Conservation (phyloP, 352 stramenopile species). For the Globisporangium solare region DNA sequence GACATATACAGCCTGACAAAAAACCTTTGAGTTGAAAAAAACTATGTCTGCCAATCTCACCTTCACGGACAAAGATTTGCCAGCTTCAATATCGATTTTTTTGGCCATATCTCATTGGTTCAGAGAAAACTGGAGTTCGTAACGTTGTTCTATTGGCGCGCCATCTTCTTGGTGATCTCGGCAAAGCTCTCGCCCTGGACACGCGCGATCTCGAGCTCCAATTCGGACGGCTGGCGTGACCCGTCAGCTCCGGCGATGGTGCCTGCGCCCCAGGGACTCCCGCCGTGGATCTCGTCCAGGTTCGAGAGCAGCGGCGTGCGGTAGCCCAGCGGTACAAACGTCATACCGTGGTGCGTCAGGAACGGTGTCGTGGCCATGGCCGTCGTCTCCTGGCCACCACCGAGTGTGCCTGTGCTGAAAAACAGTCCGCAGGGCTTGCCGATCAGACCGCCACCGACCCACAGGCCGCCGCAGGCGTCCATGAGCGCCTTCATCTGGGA, state of each 20-base stretch:
- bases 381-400: slow-evolving; percentile 83
- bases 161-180: slow-evolving; percentile 66
- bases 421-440: slow-evolving; percentile 83
- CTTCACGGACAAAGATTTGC: too few species aligned
- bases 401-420: slow-evolving; percentile 57
- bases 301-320: slow-evolving; percentile 33
- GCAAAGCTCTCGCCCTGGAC: slow-evolving; percentile 80
- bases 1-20: too few species aligned
- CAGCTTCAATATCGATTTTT: too few species aligned
- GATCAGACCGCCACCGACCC: slow-evolving; percentile 58
- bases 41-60: too few species aligned
- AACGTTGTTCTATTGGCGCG: background rate
- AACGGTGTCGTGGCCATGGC: slow-evolving; percentile 73
- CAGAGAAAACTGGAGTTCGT: too few species aligned
- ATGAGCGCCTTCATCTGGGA: slow-evolving; percentile 85
- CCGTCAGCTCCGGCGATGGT: slow-evolving; percentile 75
- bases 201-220: slow-evolving; percentile 67
- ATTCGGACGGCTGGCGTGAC: slow-evolving; percentile 60
- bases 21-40: too few species aligned
- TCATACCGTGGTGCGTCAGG: slow-evolving; percentile 83
- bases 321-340: slow-evolving; percentile 79
- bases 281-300: slow-evolving; percentile 61
- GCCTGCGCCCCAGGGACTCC: slow-evolving; percentile 67
- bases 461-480: slow-evolving; percentile 73
- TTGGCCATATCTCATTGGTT: too few species aligned